Conservation (phyloP, 176 grass and related monocot genomes). For the Rhipidocladum racemiflorum region DNA sequence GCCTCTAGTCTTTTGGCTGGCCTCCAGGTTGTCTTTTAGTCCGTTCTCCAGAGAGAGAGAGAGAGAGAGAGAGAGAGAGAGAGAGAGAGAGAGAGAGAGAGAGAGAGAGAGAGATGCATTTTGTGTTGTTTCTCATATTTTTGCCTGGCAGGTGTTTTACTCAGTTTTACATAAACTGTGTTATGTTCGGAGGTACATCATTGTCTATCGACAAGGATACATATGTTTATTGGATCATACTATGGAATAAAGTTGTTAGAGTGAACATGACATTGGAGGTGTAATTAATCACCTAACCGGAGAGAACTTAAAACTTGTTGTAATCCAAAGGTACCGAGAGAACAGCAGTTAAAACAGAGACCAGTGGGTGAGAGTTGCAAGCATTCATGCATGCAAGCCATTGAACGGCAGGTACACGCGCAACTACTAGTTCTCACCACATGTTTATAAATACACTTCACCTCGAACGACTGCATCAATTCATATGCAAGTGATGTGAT, state of each 20-base stretch:
- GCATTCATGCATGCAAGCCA: neutral
- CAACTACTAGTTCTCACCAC: neutral
- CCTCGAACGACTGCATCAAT: neutral
- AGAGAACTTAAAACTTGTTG: neutral
- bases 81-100: too few species aligned
- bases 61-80: too few species aligned
- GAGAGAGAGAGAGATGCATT: too few species aligned
- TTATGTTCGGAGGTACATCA: neutral
- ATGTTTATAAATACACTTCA: conserved; percentile 22
- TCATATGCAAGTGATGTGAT: neutral
- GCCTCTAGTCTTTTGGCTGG: neutral
- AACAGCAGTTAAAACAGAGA: conserved; percentile 25
- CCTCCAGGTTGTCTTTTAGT: neutral
- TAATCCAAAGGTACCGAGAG: neutral
- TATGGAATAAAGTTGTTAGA: neutral
- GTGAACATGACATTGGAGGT: neutral
- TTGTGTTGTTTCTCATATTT: neutral
- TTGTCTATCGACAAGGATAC: neutral
- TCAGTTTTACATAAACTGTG: neutral
- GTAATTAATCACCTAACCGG: neutral
- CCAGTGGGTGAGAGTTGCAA: conserved; percentile 14
- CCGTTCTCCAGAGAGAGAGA: too few species aligned
- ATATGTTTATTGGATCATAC: neutral
- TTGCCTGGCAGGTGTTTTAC: neutral
- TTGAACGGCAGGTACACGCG: conserved; percentile 21